Evolutionary conservation across 805 yeast species (phyloP).

Genomic region (Pichia insulana): DNA sequence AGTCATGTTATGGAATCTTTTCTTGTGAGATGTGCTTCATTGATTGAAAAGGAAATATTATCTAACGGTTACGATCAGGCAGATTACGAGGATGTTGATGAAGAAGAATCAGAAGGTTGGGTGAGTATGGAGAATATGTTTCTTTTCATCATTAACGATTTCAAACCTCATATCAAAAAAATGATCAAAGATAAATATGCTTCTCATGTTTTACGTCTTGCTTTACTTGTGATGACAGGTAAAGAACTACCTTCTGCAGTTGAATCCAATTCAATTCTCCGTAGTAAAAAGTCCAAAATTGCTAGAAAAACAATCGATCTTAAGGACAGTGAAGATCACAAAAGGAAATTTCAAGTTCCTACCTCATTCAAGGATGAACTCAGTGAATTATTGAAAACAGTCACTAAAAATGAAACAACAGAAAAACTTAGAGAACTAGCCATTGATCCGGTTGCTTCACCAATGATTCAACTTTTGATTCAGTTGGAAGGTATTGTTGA

Average conservation of each 20-base stretch:
- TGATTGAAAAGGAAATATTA: slow-evolving; percentile 65
- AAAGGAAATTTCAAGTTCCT: slow-evolving; percentile 62
- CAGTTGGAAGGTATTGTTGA: slow-evolving; percentile 77
- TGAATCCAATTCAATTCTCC: slow-evolving; percentile 56
- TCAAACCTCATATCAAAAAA: slow-evolving; percentile 46
- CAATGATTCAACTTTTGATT: slow-evolving; percentile 70
- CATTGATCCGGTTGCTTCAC: slow-evolving; percentile 75
- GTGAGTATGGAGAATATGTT: slow-evolving; percentile 60
- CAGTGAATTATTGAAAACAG: slow-evolving; percentile 35
- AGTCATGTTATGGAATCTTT: slow-evolving; percentile 91
- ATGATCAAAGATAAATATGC: slow-evolving; percentile 75
- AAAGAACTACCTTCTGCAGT: slow-evolving; percentile 69
- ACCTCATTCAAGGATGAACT: slow-evolving; percentile 55
- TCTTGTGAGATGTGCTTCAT: slow-evolving; percentile 62
- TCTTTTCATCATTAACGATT: slow-evolving; percentile 54
- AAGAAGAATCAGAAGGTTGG: slow-evolving; percentile 29
- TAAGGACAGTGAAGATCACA: slow-evolving; percentile 65
- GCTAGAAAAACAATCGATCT: slow-evolving; percentile 92
- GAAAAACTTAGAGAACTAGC: slow-evolving; percentile 59
- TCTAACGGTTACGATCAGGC: slow-evolving; percentile 33
- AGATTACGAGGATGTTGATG: slow-evolving; percentile 27
- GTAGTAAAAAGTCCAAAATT: slow-evolving; percentile 77
- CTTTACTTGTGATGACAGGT: slow-evolving; percentile 67
- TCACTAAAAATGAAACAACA: slow-evolving; percentile 33
- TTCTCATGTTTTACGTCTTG: slow-evolving; percentile 74